Base-by-base conservation (phyloP, 495 filamentous ascomycete species). In the Mycothermus thermophilus region DNA sequence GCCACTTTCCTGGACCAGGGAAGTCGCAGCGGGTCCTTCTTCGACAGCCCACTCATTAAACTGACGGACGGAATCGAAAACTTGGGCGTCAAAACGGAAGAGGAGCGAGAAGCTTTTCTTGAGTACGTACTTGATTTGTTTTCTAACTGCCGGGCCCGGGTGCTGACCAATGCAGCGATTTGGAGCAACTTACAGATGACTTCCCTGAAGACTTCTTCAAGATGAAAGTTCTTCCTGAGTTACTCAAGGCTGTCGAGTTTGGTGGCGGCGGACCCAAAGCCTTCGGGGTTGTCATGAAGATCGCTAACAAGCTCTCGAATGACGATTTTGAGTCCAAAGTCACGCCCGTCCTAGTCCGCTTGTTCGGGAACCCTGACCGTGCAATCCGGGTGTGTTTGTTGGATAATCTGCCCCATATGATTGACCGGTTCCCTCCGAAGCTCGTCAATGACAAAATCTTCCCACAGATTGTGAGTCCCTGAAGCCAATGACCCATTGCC, bases 151-250 rank as follows among this genome's bases (percentile, higher is more conserved):
- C 34, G 9, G 7, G 9, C 23, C 2, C 16, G 6, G 20, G 21
- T 38, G 32, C 42, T 60, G 55, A 52, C 57, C 13, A 2, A 4
- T 15, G 5, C 17, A 90, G 81, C 50, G 80, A 92, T 54, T 70
- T 97, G 4, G 84, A 93, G 45, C 67, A 80, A 31, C 71, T 92
- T 4, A 78, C 83, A 1, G 84, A 93, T 41, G 85, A 95, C 52
- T 94, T 96, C 43, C 90, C 90, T 0, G 90, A 95, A 47, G 87
- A 94, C 35, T 97, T 90, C 53, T 90, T 95, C 64, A 93, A 87
- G 52, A 82, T 90, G 74, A 97, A 96, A 47, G 74, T 96, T 8
- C 68, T 97, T 11, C 90, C 90, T 1, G 90, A 96, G 52, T 63
- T 97, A n/a, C 65, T 97, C 1, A 96, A 95, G 48, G 90, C 85